Conservation (phyloP, 2,329 filamentous ascomycete species). For the Alternaria sp. region DNA sequence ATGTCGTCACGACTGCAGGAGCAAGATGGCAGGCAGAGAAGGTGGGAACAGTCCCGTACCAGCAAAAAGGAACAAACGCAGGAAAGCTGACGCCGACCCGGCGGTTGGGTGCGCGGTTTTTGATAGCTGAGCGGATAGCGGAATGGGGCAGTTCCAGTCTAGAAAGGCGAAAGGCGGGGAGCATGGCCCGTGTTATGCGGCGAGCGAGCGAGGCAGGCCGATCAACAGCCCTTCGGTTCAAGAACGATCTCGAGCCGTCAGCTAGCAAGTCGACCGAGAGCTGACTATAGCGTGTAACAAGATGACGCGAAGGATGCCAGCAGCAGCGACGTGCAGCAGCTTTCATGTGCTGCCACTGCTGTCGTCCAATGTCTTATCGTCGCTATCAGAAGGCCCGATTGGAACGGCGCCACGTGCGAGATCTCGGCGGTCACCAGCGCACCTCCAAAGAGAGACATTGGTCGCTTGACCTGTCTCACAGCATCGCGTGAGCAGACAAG, state of each 20-base stretch:
- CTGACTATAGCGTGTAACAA: constrained; percentile 4
- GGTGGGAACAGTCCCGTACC: constrained; percentile 6
- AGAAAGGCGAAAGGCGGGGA: constrained; percentile 31
- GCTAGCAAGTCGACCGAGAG: not conserved
- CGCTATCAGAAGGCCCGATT: constrained; percentile 14
- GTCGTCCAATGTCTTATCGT: constrained; percentile 25
- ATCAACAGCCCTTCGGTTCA: constrained; percentile 9
- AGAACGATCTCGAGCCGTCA: constrained; percentile 1
- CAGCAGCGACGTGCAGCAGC: not conserved
- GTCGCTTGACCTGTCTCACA: constrained; percentile 26
- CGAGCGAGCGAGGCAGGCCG: constrained; percentile 8
- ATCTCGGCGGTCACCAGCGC: constrained; percentile 22
- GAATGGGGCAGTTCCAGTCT: constrained; percentile 12
- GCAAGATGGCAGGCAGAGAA: constrained; percentile 15
- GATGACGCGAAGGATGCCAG: constrained; percentile 12
- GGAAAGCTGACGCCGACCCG: constrained; percentile 24
- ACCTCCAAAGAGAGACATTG: constrained; percentile 15
- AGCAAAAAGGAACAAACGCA: constrained; percentile 12
- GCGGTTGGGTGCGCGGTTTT: constrained; percentile 39
- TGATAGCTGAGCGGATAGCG: constrained; percentile 23
- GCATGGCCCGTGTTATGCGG: constrained; percentile 26
- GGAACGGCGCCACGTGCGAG: constrained; percentile 27
- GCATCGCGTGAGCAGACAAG: constrained; percentile 23
- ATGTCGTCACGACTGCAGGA: not conserved
- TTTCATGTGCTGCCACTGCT: constrained; percentile 8